These are phyloP conservation scores for Fusarium udum DNA, from an alignment of 2,329 filamentous ascomycete species.

Conservation along the genomic window DNA sequence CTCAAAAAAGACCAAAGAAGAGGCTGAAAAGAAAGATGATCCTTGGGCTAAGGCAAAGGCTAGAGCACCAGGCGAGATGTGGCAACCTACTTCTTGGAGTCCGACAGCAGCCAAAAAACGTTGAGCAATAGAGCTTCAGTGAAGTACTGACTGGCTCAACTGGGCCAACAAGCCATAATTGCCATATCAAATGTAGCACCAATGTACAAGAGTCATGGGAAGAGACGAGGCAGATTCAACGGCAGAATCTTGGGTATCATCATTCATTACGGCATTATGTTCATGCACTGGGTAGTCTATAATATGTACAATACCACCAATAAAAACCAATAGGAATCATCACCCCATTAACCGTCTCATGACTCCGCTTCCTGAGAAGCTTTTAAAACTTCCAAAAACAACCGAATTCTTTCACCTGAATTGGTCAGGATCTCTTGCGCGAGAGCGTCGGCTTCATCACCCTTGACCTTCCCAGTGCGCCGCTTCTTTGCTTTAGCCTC, in stretches of 20 bases:
- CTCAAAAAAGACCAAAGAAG: slow-evolving; percentile 5
- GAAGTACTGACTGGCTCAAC: background rate
- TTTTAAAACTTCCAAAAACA: slow-evolving; percentile 51
- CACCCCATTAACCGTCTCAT: slow-evolving; percentile 4
- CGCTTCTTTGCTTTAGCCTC: slow-evolving; percentile 57
- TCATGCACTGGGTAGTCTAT: slow-evolving; percentile 38
- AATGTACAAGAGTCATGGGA: slow-evolving; percentile 18
- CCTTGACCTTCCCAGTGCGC: slow-evolving; percentile 47
- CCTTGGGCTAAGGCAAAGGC: slow-evolving; percentile 66
- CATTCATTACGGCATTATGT: slow-evolving; percentile 38
- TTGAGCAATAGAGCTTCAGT: slow-evolving; percentile 7
- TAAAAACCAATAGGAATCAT: background rate
- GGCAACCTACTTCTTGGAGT: slow-evolving; percentile 73
- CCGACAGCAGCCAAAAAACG: slow-evolving; percentile 54
- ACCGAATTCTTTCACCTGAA: slow-evolving; percentile 55
- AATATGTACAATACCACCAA: slow-evolving; percentile 31
- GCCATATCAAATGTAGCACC: slow-evolving; percentile 13
- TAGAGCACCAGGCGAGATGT: slow-evolving; percentile 67
- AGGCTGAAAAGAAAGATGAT: slow-evolving; percentile 49
- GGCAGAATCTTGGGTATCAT: slow-evolving; percentile 25
- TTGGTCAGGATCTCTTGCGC: slow-evolving; percentile 56
- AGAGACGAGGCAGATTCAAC: background rate
- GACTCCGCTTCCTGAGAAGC: slow-evolving; percentile 29
- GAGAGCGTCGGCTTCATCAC: slow-evolving; percentile 50
- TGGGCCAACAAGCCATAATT: background rate